Conservation (phyloP, 2,329 filamentous ascomycete species). For the Chrysoporthe cubensis region DNA sequence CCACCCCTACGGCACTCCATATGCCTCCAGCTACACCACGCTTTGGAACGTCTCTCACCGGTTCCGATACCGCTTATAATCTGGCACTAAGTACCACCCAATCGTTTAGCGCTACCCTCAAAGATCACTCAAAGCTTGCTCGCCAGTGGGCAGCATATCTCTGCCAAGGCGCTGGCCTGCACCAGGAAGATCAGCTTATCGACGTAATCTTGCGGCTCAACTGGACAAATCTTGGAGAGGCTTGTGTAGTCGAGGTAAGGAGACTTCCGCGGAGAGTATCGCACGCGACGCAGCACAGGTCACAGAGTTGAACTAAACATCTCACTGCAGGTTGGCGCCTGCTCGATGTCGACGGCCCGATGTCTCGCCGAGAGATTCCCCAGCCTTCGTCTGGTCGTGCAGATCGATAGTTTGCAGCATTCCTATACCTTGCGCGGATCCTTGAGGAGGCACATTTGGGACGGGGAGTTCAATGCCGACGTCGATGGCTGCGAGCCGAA, state of each 20-base stretch:
- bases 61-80: conserved; percentile 30
- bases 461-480: background rate
- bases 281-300: background rate
- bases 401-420: conserved; percentile 27
- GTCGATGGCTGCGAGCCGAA: background rate
- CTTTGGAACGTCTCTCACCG: background rate
- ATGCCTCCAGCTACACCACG: conserved; percentile 37
- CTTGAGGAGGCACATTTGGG: background rate
- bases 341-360: background rate
- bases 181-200: conserved; percentile 30
- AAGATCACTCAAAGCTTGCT: conserved; percentile 35
- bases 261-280: background rate
- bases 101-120: conserved; percentile 26
- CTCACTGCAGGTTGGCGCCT: conserved; percentile 8
- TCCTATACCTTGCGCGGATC: background rate
- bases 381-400: conserved; percentile 35
- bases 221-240: conserved; percentile 35
- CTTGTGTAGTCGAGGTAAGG: conserved; percentile 37
- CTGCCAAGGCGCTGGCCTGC: background rate
- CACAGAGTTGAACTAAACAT: background rate
- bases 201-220: conserved; percentile 36
- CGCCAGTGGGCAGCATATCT: conserved; percentile 36
- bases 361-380: conserved; percentile 33
- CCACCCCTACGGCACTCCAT: conserved; percentile 40
- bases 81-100: conserved; percentile 31